Conservation (phyloP, 2,329 filamentous ascomycete genomes). For the Thielaviopsis euricoi region DNA sequence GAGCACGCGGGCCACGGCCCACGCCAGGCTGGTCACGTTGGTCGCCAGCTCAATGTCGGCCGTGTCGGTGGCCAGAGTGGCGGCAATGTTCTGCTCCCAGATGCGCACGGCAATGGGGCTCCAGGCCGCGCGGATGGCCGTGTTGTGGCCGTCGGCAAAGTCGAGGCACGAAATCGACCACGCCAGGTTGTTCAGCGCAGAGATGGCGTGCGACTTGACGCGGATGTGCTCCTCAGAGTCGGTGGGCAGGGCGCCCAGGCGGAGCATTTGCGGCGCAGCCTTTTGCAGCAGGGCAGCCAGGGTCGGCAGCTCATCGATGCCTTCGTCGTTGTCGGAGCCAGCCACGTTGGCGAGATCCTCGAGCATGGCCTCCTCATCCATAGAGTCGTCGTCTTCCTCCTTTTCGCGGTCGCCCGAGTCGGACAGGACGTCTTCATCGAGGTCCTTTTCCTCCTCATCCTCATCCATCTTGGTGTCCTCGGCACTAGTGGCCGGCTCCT, state of each 20-base stretch:
- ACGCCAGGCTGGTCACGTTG: constrained; percentile 46
- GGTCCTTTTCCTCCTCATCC: constrained; percentile 20
- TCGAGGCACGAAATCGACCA: constrained; percentile 49
- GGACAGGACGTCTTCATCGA: constrained; percentile 21
- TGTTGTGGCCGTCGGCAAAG: constrained; percentile 36
- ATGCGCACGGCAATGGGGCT: constrained; percentile 33
- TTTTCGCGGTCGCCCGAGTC: constrained; percentile 21
- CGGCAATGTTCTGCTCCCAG: constrained; percentile 39
- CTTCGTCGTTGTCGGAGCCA: constrained; percentile 23
- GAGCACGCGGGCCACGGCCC: constrained; percentile 43
- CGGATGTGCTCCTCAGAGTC: constrained; percentile 25
- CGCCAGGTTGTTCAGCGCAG: constrained; percentile 48
- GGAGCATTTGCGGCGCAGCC: constrained; percentile 33
- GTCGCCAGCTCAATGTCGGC: constrained; percentile 46
- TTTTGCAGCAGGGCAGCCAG: constrained; percentile 30
- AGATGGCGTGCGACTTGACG: constrained; percentile 37
- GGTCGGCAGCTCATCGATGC: constrained; percentile 36
- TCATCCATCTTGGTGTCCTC: constrained; percentile 18
- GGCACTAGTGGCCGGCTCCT: constrained; percentile 19
- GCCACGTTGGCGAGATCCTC: constrained; percentile 51
- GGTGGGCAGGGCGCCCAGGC: constrained; percentile 26
- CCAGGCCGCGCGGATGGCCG: constrained; percentile 37
- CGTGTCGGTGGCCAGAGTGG: constrained; percentile 42
- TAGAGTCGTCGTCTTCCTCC: constrained; percentile 32
- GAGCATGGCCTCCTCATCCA: constrained; percentile 39